A percentile compares a stretch with the other conserved stretches of the same genome.
These are phyloP conservation scores for Plasmodium gonderi DNA, from an alignment of 169 alveolate species.

Conservation along the genomic window DNA sequence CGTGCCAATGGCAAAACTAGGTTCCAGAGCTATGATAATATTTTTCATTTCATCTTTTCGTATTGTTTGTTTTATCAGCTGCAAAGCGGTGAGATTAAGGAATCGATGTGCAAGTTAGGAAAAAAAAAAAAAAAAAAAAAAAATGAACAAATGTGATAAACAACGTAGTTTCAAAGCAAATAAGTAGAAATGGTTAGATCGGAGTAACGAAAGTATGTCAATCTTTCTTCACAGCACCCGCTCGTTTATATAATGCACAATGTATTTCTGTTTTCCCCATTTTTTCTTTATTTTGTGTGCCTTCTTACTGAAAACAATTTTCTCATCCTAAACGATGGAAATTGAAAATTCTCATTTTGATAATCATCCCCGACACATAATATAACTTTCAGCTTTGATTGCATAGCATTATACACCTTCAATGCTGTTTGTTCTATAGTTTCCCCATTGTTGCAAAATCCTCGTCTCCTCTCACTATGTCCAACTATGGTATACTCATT, in stretches of 20 bases:
- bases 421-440: constrained; percentile 34
- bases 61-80: constrained; percentile 47
- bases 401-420: constrained; percentile 45
- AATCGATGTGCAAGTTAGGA: too few relatives aligned
- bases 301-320: constrained; percentile 29
- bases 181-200: not conserved
- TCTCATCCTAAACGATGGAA: not conserved
- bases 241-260: not conserved
- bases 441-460: constrained; percentile 37
- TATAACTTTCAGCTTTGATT: constrained; percentile 48
- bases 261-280: not conserved
- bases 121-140: not conserved
- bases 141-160: not conserved
- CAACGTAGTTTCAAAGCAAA: too few relatives aligned
- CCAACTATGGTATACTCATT: constrained; percentile 53
- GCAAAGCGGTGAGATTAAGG: not conserved
- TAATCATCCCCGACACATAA: constrained; percentile 65
- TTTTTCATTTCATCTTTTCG: constrained; percentile 43
- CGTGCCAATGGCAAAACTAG: constrained; percentile 60
- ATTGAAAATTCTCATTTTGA: not conserved
- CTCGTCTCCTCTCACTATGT: constrained; percentile 61
- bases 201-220: not conserved
- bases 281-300: not conserved
- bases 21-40: constrained; percentile 63
- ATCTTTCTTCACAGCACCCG: too few relatives aligned